Conservation (phyloP, 306 rosid genomes). For the Corylus avellana region DNA sequence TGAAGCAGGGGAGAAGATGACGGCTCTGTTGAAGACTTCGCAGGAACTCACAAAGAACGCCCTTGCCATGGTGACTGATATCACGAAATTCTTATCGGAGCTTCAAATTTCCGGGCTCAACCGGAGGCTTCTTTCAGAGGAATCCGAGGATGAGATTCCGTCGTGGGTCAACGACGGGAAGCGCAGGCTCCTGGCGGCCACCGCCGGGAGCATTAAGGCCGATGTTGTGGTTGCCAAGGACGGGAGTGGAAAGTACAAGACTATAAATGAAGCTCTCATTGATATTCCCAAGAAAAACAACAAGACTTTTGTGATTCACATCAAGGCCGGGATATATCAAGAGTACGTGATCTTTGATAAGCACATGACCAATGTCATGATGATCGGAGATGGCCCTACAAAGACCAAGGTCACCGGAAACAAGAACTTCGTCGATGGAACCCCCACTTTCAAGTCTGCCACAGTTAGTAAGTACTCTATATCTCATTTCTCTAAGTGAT, state of each 20-base stretch:
- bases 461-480: slow-evolving; percentile 53
- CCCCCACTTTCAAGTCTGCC: slow-evolving; percentile 50
- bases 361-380: slow-evolving; percentile 41
- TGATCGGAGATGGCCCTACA: slow-evolving; percentile 80
- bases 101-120: neutral
- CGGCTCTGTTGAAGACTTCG: slow-evolving; percentile 33
- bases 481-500: too few relatives aligned
- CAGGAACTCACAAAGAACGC: slow-evolving; percentile 61
- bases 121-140: slow-evolving; percentile 33
- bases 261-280: slow-evolving; percentile 55
- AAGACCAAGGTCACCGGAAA: slow-evolving; percentile 54
- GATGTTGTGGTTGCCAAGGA: slow-evolving; percentile 66
- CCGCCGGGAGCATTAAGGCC: slow-evolving; percentile 20
- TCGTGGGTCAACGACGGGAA: slow-evolving; percentile 40
- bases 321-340: slow-evolving; percentile 62
- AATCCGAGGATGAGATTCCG: slow-evolving; percentile 18
- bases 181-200: slow-evolving; percentile 30
- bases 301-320: slow-evolving; percentile 57
- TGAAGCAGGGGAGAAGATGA: slow-evolving; percentile 50
- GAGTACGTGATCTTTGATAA: slow-evolving; percentile 40
- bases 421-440: slow-evolving; percentile 48
- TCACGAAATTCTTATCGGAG: slow-evolving; percentile 7
- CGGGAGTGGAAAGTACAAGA: slow-evolving; percentile 59
- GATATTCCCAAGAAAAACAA: slow-evolving; percentile 44
- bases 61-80: slow-evolving; percentile 51